Percentiles rank a stretch among this genome's conserved stretches.
phyloP scores from a whole-genome alignment of 2,329 filamentous ascomycete genomes.

The Parafenestella ontariensis region DNA sequence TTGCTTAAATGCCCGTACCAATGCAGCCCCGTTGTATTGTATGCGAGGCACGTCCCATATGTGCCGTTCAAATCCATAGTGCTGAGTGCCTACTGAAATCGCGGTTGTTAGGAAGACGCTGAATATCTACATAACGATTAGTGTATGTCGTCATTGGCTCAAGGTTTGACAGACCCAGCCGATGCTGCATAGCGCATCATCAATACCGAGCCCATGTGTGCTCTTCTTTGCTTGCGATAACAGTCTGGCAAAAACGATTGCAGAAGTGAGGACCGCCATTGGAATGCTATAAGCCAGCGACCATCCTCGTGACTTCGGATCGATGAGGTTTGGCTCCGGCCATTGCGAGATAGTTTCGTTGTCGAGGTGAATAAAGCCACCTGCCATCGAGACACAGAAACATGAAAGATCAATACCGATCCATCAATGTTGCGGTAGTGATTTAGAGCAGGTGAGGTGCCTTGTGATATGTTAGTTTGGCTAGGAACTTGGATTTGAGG shows the following conservation, averaged over 20 bases:
- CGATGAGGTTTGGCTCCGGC: conserved; percentile 38
- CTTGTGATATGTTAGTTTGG: background rate
- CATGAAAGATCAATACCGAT: background rate
- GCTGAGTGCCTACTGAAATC: conserved; percentile 7
- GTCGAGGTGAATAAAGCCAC: conserved; percentile 23
- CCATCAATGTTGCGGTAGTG: background rate
- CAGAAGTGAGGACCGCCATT: conserved; percentile 30
- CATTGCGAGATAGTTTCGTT: conserved; percentile 35
- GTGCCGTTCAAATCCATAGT: conserved; percentile 42
- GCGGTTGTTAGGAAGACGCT: conserved; percentile 14
- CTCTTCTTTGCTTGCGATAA: conserved; percentile 36
- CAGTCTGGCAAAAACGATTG: conserved; percentile 32
- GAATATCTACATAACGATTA: conserved; percentile 14
- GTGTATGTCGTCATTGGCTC: background rate
- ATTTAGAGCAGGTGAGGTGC: background rate
- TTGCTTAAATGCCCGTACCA: conserved; percentile 15
- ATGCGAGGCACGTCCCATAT: conserved; percentile 44
- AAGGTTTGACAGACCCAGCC: conserved; percentile 19
- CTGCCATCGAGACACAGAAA: conserved; percentile 11
- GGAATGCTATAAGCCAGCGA: conserved; percentile 37
- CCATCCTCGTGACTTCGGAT: conserved; percentile 41
- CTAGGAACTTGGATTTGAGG: background rate
- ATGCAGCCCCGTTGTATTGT: conserved; percentile 16
- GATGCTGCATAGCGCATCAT: conserved; percentile 33
- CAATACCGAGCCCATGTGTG: conserved; percentile 36